These are phyloP conservation scores for Lavandula angustifolia DNA, from an alignment of 257 asterid species.

Conservation along the genomic window DNA sequence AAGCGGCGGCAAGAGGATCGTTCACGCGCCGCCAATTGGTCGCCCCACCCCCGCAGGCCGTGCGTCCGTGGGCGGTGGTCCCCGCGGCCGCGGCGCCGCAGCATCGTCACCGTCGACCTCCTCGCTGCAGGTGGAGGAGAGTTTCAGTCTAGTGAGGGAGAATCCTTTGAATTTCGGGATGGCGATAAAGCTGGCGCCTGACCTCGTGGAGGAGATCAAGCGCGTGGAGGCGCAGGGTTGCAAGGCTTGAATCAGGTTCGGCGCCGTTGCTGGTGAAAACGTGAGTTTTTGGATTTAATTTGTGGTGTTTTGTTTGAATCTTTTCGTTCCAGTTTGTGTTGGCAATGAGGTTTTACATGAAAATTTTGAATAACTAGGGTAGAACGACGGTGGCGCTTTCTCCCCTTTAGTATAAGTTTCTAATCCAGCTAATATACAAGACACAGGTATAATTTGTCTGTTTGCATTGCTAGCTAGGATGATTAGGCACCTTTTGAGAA, in stretches of 20 bases:
- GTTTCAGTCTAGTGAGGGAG: conserved; percentile 73
- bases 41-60: conserved; percentile 60
- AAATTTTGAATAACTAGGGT: background rate
- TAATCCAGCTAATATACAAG: background rate
- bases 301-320: conserved; percentile 23
- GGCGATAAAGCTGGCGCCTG: conserved; percentile 82
- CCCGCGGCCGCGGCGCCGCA: conserved; percentile 56
- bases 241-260: conserved; percentile 76
- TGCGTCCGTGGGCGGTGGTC: conserved; percentile 54
- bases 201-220: conserved; percentile 98
- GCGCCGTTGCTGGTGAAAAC: conserved; percentile 76
- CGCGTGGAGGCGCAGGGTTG: conserved; percentile 83
- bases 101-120: conserved; percentile 44
- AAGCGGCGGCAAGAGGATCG: conserved; percentile 60
- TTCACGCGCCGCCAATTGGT: conserved; percentile 60
- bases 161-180: conserved; percentile 83
- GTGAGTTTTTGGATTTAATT: conserved; percentile 55
- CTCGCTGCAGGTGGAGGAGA: conserved; percentile 62
- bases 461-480: background rate
- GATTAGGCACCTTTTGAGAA: background rate
- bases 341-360: conserved; percentile 25
- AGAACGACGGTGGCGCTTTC: background rate
- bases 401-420: background rate
- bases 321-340: conserved; percentile 16
- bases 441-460: background rate